Percentiles rank a stretch among this genome's conserved stretches.
These are phyloP conservation scores for Oidiodendron maius DNA, from an alignment of 495 filamentous ascomycete species.

Conservation along the genomic window DNA sequence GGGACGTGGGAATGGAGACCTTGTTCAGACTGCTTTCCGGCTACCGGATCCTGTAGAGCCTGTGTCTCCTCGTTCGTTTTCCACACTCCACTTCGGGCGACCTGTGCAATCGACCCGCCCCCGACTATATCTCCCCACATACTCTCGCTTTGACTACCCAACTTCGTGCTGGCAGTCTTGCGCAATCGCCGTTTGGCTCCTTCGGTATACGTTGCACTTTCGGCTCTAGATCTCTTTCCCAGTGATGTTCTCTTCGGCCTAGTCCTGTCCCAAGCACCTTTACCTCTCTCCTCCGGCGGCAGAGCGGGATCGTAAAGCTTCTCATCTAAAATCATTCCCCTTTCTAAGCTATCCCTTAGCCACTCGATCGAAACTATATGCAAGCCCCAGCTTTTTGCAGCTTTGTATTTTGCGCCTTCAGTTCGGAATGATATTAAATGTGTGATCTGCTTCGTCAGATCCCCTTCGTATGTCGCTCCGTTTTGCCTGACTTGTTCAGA, in stretches of 20 bases:
- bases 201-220: conserved; percentile 19
- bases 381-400: conserved; percentile 73
- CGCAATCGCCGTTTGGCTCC: conserved; percentile 63
- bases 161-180: conserved; percentile 70
- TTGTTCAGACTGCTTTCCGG: not conserved
- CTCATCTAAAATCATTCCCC: conserved; percentile 93
- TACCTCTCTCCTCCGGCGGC: conserved; percentile 63
- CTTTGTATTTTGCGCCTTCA: conserved; percentile 81
- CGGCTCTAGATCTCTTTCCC: conserved; percentile 41
- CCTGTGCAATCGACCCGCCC: conserved; percentile 14
- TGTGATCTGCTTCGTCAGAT: conserved; percentile 79
- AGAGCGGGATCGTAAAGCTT: conserved; percentile 69
- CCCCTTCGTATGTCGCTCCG: conserved; percentile 76
- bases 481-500: conserved; percentile 57
- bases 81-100: conserved; percentile 19
- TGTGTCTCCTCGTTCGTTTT: conserved; percentile 4
- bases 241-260: conserved; percentile 24
- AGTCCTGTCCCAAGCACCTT: conserved; percentile 63
- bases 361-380: conserved; percentile 76
- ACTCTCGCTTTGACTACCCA: conserved; percentile 70
- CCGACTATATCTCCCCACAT: conserved; percentile 87
- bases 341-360: conserved; percentile 76
- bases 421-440: conserved; percentile 78
- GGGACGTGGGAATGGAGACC: not conserved
- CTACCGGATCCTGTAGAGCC: not conserved